Percentiles rank a stretch among this genome's conserved stretches.
These are phyloP conservation scores for Chlorella sorokiniana DNA, from an alignment of 139 green algal genomes.

Conservation along the genomic window DNA sequence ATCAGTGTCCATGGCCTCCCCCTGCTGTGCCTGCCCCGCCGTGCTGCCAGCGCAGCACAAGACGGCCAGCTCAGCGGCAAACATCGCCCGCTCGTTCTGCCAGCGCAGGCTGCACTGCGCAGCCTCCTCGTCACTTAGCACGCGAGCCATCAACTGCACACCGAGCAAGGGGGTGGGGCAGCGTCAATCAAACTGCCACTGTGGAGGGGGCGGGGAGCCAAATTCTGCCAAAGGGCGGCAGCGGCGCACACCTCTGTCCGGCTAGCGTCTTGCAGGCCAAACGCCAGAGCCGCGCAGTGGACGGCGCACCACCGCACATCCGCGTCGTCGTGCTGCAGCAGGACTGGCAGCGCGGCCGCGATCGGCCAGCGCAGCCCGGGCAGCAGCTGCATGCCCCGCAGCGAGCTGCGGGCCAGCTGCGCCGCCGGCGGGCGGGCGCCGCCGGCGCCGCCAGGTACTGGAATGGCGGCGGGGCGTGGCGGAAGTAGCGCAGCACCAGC, in stretches of 20 bases:
- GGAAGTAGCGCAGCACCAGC: slow-evolving; percentile 51
- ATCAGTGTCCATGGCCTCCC: not conserved
- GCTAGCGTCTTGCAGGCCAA: slow-evolving; percentile 51
- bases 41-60: slow-evolving; percentile 40
- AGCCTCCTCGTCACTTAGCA: slow-evolving; percentile 44
- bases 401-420: slow-evolving; percentile 50
- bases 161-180: not conserved
- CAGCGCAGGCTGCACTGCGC: slow-evolving; percentile 35
- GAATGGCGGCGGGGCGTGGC: slow-evolving; percentile 28
- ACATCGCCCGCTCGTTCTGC: slow-evolving; percentile 40
- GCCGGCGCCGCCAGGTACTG: slow-evolving; percentile 20
- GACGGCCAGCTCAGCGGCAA: slow-evolving; percentile 46
- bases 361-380: slow-evolving; percentile 52
- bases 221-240: too few relatives aligned
- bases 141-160: slow-evolving; percentile 25
- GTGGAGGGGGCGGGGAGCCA: too few relatives aligned
- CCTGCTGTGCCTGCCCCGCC: not conserved
- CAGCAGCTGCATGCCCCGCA: slow-evolving; percentile 61
- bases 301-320: slow-evolving; percentile 61
- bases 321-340: slow-evolving; percentile 55
- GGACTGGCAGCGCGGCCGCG: slow-evolving; percentile 34
- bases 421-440: not conserved
- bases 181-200: not conserved
- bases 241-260: not conserved
- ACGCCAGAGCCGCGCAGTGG: slow-evolving; percentile 47